phyloP scores from a whole-genome alignment of 2,329 filamentous ascomycete species.

The Bipolaris oryzae region DNA sequence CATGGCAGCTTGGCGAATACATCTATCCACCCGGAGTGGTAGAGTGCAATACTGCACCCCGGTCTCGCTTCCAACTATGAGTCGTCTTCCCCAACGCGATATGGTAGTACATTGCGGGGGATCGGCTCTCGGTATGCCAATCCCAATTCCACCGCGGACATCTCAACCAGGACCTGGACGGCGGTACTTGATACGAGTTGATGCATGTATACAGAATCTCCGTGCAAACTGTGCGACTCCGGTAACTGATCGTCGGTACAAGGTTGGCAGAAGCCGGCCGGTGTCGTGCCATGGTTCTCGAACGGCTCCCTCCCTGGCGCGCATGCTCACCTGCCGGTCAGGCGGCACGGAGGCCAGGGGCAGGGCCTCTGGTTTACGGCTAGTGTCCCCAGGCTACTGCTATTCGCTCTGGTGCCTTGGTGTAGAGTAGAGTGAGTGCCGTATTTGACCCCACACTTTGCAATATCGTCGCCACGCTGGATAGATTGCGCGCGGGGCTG shows the following conservation, averaged over 20 bases:
- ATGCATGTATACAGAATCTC: neutral
- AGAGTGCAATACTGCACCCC: conserved; percentile 11
- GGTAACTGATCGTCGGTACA: neutral
- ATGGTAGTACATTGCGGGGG: conserved; percentile 31
- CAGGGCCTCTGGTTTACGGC: conserved; percentile 1
- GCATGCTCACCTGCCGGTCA: neutral
- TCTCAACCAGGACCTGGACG: neutral
- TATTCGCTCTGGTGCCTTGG: conserved; percentile 15
- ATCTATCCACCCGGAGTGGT: neutral
- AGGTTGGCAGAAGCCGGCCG: conserved; percentile 12
- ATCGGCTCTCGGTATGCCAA: conserved; percentile 27
- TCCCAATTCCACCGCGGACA: neutral
- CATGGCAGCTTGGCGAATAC: neutral
- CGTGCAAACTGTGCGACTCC: neutral
- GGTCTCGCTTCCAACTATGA: conserved; percentile 24
- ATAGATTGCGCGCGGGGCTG: conserved; percentile 21
- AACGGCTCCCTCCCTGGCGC: conserved; percentile 6
- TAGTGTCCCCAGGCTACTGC: neutral
- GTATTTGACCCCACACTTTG: conserved; percentile 24
- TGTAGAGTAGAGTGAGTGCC: conserved; percentile 5
- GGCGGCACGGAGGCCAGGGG: conserved; percentile 7
- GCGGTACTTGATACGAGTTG: neutral
- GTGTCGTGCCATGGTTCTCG: conserved; percentile 16
- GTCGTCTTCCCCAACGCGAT: conserved; percentile 27
- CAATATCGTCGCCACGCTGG: conserved; percentile 28